A percentile compares a stretch with the other conserved stretches of the same genome.
Evolutionary conservation across 441 rosid genomes (phyloP).

Genomic region (Aquilaria agallochum): DNA sequence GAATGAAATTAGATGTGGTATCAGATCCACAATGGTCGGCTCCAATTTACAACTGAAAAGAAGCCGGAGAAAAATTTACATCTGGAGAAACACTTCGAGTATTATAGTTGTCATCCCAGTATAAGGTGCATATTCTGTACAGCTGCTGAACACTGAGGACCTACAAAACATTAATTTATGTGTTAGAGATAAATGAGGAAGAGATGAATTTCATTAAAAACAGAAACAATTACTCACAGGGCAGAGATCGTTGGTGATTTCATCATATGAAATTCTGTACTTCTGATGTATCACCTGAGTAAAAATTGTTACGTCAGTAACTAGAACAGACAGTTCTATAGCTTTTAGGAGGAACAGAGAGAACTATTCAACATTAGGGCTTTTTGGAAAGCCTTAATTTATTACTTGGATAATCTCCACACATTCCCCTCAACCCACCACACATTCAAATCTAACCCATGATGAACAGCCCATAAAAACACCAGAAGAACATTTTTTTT

Average conservation of each 20-base stretch:
- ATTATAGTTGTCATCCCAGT: conserved; percentile 98
- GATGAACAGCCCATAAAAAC: too few relatives aligned
- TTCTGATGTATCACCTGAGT: conserved; percentile 97
- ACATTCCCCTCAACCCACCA: too few relatives aligned
- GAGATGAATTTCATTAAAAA: conserved; percentile 1
- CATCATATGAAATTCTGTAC: conserved; percentile 95
- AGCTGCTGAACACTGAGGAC: conserved; percentile 98
- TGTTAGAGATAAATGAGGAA: conserved; percentile 7
- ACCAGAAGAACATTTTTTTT: too few relatives aligned
- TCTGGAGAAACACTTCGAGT: conserved; percentile 92
- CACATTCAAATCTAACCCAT: too few relatives aligned
- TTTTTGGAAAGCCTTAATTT: too few relatives aligned
- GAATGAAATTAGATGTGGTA: conserved; percentile 8
- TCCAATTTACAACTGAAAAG: background rate
- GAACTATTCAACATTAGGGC: too few relatives aligned
- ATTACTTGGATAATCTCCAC: too few relatives aligned
- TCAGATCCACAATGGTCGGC: background rate
- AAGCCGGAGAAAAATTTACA: conserved; percentile 39
- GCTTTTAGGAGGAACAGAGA: too few relatives aligned
- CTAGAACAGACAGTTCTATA: too few relatives aligned
- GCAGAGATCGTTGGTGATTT: conserved; percentile 90
- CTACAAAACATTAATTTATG: conserved; percentile 38
- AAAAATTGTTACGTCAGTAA: background rate
- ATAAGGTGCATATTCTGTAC: conserved; percentile 91
- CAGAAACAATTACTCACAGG: conserved; percentile 53